phyloP scores from a whole-genome alignment of 371 early-diverging fungal species.

The Dichotomocladium elegans region DNA sequence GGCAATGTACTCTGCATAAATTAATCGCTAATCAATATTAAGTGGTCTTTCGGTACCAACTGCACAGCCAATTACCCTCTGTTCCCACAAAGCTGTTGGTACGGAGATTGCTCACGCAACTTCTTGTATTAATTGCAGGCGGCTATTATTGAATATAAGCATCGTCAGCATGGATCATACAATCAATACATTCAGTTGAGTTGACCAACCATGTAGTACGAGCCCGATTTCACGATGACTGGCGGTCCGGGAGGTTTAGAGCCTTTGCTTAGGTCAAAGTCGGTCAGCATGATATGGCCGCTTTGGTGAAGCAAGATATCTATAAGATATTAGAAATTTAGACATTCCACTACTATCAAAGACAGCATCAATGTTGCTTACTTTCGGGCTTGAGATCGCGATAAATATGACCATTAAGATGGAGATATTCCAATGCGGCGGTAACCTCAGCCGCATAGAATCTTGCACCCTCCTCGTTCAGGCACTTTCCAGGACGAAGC shows the following conservation, averaged over 20 bases:
- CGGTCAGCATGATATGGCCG: conserved; percentile 96
- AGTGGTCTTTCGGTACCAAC: neutral
- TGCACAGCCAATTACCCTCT: conserved; percentile 52
- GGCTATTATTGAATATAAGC: conserved; percentile 25
- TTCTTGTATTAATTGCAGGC: conserved; percentile 79
- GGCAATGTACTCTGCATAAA: conserved; percentile 82
- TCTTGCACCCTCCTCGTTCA: conserved; percentile 83
- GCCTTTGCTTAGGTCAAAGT: conserved; percentile 94
- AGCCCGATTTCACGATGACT: conserved; percentile 64
- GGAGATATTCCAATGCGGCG: conserved; percentile 91
- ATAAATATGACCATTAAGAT: conserved; percentile 94
- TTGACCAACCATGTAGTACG: conserved; percentile 46
- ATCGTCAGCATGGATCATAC: conserved; percentile 94
- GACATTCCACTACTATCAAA: neutral
- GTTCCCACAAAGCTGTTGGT: conserved; percentile 98
- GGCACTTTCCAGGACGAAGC: conserved; percentile 76
- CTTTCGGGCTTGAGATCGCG: conserved; percentile 99
- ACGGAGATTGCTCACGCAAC: conserved; percentile 80
- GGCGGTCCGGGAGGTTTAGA: conserved; percentile 76
- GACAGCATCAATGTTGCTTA: conserved; percentile 29
- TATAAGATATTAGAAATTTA: conserved; percentile 46
- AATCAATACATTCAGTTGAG: no score
- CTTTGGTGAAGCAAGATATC: conserved; percentile 90
- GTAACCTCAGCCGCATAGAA: conserved; percentile 99
- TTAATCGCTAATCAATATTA: conserved; percentile 33